These are phyloP conservation scores for Alnus glutinosa DNA, from an alignment of 306 rosid genomes.

Conservation along the genomic window DNA sequence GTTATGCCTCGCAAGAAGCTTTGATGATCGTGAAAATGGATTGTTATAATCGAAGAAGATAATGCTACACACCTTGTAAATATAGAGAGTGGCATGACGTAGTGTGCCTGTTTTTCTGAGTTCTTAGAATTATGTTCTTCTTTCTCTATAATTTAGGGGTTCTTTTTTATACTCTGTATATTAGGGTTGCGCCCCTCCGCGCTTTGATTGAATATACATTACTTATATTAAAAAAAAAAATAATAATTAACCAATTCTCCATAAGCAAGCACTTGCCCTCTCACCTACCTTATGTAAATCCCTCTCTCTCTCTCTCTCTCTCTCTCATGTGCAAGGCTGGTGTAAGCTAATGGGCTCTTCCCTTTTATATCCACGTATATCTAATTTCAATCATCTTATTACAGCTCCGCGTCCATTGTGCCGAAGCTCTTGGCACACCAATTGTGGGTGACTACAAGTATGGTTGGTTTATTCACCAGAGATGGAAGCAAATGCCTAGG, in stretches of 20 bases:
- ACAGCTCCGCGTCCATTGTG: conserved; percentile 94
- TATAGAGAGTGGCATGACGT: no score
- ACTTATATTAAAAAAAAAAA: no score
- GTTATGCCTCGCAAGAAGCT: no score
- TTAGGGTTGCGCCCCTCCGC: no score
- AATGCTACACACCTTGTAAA: no score
- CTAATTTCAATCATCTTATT: conserved; percentile 22
- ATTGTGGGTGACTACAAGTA: conserved; percentile 95
- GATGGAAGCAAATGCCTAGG: conserved; percentile 85
- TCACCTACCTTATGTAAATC: not conserved
- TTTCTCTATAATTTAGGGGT: no score
- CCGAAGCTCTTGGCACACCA: conserved; percentile 97
- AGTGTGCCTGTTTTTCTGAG: no score
- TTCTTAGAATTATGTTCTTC: no score
- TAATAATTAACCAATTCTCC: not conserved
- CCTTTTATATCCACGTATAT: not conserved
- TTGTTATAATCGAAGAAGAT: no score
- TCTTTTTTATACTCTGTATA: no score
- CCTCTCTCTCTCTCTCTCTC: not conserved
- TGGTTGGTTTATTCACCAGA: conserved; percentile 85
- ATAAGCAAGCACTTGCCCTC: not conserved
- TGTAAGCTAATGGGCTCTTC: not conserved
- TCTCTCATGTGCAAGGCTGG: not conserved
- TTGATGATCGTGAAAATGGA: no score
- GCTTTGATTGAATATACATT: no score